Evolutionary conservation across 371 early-diverging fungal genomes (phyloP), one percentile per base, ranked within the genome.

Genomic region (Mucor mucedo): DNA sequence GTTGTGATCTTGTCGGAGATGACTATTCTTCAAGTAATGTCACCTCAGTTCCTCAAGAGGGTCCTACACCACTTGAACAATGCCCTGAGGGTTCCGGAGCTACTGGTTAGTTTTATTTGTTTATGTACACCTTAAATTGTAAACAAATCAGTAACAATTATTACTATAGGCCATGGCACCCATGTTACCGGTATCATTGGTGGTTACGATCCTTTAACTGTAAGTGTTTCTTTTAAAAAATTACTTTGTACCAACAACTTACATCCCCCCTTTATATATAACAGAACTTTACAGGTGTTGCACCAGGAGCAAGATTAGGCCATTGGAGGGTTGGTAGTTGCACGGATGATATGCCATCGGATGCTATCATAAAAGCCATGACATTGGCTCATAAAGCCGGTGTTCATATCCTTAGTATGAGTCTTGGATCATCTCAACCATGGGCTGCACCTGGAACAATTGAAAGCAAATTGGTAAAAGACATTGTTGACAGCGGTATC

Each of bases 171-270:
- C 29, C 87, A 88, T 60, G 87, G 90, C 11, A 88, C 89, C 1
- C 88, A 87, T 40, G 87, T 89, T 9, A 58, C 87, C 14, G 90
- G 90, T 27, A 90, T 89, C 41, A 75, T 89, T 57, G 90, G 82
- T 38, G 91, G 86, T 16, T 69, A 78, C 30, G 82, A 84, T 16
- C 58, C 55, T 11, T 42, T 55, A 9, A 68, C 55, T 14, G 80
- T 78, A 71, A 66, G 72, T 57, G 14, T 14, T 52, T 7, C 52
- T 48, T 39, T 13, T 29, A 4, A 16, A 41, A 4, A 49, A 10
- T 50, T 45, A 52, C 8, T 39, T 16, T 21, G 0, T 21, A 21
- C 21, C 21, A n/a, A n/a, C n/a, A n/a, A n/a, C n/a, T n/a, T n/a
- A n/a, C n/a, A 21, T 1, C 21, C 21, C 21, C 21, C 21, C 1